Conservation (phyloP, 139 green algal genomes). For the Bryopsis sp. region DNA sequence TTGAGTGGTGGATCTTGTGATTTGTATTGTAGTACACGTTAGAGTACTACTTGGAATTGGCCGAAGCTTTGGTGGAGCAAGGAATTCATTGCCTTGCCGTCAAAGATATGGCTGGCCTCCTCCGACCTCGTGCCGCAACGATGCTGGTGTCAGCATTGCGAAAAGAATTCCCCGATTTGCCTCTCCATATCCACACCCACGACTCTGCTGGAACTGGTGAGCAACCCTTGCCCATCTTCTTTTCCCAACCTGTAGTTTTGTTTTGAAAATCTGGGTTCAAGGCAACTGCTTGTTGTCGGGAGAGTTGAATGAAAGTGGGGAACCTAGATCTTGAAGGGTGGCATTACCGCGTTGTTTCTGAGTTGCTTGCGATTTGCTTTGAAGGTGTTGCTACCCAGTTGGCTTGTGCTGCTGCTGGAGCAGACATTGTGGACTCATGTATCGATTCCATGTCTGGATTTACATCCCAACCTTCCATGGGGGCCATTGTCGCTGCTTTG, state of each 20-base stretch:
- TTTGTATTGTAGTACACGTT: constrained; percentile 61
- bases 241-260: background rate
- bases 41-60: constrained; percentile 86
- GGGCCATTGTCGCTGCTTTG: constrained; percentile 69
- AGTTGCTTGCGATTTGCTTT: constrained; percentile 8
- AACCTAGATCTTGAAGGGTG: too few species aligned
- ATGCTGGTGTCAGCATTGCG: constrained; percentile 67
- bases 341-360: background rate
- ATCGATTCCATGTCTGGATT: constrained; percentile 74
- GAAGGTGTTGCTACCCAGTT: constrained; percentile 29
- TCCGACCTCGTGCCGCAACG: constrained; percentile 77
- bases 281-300: too few species aligned
- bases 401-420: constrained; percentile 47
- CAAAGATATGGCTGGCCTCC: constrained; percentile 77
- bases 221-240: background rate
- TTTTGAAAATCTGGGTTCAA: background rate
- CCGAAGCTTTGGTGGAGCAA: constrained; percentile 69
- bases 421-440: constrained; percentile 79
- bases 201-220: constrained; percentile 57
- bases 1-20: background rate
- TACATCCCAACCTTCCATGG: constrained; percentile 74
- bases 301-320: too few species aligned
- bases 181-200: constrained; percentile 89
- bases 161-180: constrained; percentile 59
- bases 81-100: constrained; percentile 79